phyloP scores from a whole-genome alignment of 768 basidiomycete species.

The Tulasnella sp. region DNA sequence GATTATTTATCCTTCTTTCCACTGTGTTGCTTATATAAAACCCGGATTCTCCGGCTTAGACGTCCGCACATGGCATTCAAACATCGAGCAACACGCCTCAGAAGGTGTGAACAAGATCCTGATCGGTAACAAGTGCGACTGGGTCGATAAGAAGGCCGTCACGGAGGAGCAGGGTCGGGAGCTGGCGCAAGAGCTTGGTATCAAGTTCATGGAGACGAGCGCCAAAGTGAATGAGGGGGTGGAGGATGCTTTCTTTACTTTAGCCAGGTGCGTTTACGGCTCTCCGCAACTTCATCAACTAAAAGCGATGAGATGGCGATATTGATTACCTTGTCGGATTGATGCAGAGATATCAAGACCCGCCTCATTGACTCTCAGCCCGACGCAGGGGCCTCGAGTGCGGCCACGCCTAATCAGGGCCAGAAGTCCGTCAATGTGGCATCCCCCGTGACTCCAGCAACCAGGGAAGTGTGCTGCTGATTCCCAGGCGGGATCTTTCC shows the following conservation, averaged over 20 bases:
- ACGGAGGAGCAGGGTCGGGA: slow-evolving; percentile 85
- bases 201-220: slow-evolving; percentile 95
- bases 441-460: neutral
- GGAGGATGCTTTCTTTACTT: slow-evolving; percentile 95
- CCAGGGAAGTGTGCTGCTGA: neutral
- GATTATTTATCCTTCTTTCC: neutral
- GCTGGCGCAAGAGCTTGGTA: slow-evolving; percentile 85
- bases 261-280: slow-evolving; percentile 61
- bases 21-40: neutral
- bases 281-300: neutral
- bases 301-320: neutral
- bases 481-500: too few species aligned
- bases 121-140: slow-evolving; percentile 98
- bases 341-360: slow-evolving; percentile 83
- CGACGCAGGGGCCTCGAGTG: slow-evolving; percentile 31
- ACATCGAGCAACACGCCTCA: slow-evolving; percentile 97
- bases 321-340: neutral
- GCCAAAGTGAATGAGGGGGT: slow-evolving; percentile 97
- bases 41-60: slow-evolving; percentile 37
- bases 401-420: neutral
- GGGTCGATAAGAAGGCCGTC: slow-evolving; percentile 90
- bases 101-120: slow-evolving; percentile 99
- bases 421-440: slow-evolving; percentile 12
- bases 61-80: slow-evolving; percentile 95
- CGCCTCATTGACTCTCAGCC: slow-evolving; percentile 92